phyloP scores from a whole-genome alignment of 148 eudicot genomes.

The Gaultheria prostrata region DNA sequence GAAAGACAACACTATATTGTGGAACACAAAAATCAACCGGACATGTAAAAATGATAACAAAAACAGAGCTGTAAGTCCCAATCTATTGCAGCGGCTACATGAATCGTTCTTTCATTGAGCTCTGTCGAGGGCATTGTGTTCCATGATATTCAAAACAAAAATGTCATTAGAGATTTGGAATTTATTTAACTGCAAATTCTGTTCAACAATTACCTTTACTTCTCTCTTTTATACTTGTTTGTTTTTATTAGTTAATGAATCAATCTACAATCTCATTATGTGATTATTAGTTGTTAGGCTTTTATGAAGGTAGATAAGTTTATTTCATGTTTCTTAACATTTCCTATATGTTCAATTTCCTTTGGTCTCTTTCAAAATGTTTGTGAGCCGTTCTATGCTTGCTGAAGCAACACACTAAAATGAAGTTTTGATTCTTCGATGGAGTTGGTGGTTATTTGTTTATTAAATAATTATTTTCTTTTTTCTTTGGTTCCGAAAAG shows the following conservation, averaged over 20 bases:
- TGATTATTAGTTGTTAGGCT: not conserved
- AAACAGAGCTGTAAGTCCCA: not conserved
- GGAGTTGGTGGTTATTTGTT: not conserved
- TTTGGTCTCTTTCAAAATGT: not conserved
- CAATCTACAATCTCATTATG: not conserved
- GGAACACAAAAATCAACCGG: not conserved
- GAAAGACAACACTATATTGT: not conserved
- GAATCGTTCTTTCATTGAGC: not conserved
- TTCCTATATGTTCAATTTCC: not conserved
- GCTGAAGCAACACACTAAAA: not conserved
- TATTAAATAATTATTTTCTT: constrained; percentile 9
- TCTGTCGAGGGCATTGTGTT: not conserved
- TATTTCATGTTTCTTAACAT: not conserved
- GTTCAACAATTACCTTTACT: not conserved
- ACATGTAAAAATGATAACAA: not conserved
- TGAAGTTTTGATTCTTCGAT: not conserved
- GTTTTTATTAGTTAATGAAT: not conserved
- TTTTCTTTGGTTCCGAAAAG: constrained; percentile 30
- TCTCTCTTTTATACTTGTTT: not conserved
- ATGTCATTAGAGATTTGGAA: not conserved
- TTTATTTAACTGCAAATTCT: not conserved
- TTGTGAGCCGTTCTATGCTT: not conserved
- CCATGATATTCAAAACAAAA: not conserved
- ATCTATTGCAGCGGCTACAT: not conserved
- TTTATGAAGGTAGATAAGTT: not conserved